Evolutionary conservation across 2,329 filamentous ascomycete genomes (phyloP).

Genomic region (Raffaelea deltoideospora): DNA sequence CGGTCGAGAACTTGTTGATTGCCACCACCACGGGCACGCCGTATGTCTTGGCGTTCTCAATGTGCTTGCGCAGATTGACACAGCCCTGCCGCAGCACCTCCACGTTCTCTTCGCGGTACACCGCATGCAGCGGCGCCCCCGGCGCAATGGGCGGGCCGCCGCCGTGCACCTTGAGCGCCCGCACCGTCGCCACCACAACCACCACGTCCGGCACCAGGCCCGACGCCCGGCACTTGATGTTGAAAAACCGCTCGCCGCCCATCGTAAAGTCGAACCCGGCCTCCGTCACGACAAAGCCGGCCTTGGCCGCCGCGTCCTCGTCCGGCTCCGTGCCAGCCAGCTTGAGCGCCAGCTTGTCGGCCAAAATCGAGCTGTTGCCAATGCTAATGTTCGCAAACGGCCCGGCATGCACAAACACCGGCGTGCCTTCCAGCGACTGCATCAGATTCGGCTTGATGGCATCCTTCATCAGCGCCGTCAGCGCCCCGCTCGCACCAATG

Average conservation of each 20-base stretch:
- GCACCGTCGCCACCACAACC: constrained; percentile 87
- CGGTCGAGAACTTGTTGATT: constrained; percentile 91
- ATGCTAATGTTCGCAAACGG: constrained; percentile 98
- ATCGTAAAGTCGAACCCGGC: constrained; percentile 99
- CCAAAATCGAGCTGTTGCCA: constrained; percentile 86
- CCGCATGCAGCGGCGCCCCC: constrained; percentile 67
- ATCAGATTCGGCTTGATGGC: constrained; percentile 98
- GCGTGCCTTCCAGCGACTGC: constrained; percentile 94
- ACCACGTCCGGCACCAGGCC: constrained; percentile 86
- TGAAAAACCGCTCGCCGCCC: constrained; percentile 99
- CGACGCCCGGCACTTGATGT: constrained; percentile 96
- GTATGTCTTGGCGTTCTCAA: constrained; percentile 75
- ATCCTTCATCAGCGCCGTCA: constrained; percentile 93
- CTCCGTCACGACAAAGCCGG: constrained; percentile 90
- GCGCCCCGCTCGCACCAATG: constrained; percentile 77
- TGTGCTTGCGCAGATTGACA: constrained; percentile 90
- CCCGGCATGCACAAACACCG: constrained; percentile 92
- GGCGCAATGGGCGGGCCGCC: constrained; percentile 88
- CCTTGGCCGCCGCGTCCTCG: constrained; percentile 67
- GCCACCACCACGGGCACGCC: constrained; percentile 91
- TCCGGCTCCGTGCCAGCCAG: constrained; percentile 87
- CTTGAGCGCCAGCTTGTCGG: constrained; percentile 91
- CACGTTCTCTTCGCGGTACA: constrained; percentile 88
- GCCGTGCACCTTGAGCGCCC: constrained; percentile 92
- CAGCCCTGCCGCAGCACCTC: constrained; percentile 83